phyloP scores from a whole-genome alignment of 2,329 filamentous ascomycete genomes.

The Calonectria montana region DNA sequence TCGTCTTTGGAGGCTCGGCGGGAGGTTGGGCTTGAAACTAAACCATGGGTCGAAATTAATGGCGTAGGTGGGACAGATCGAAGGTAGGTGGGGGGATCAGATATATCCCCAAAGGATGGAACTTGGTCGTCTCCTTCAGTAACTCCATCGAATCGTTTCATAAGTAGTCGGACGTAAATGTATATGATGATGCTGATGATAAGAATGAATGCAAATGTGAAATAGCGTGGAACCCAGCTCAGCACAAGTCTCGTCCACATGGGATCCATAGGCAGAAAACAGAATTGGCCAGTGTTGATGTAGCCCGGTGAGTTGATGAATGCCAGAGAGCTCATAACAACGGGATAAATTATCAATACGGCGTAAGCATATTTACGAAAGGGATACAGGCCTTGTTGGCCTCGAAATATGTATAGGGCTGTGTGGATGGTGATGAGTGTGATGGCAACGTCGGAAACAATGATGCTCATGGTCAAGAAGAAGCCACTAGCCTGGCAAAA shows the following conservation, averaged over 20 bases:
- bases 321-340: conserved; percentile 70
- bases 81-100: conserved; percentile 21
- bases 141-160: conserved; percentile 51
- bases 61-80: conserved; percentile 43
- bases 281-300: conserved; percentile 73
- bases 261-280: conserved; percentile 74
- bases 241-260: conserved; percentile 77
- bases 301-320: conserved; percentile 71
- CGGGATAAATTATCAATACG: conserved; percentile 67
- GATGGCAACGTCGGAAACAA: conserved; percentile 77
- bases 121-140: conserved; percentile 24
- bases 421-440: conserved; percentile 81
- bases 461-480: conserved; percentile 73
- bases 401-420: conserved; percentile 75
- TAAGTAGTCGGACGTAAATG: conserved; percentile 66
- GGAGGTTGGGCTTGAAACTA: conserved; percentile 43
- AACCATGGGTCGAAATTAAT: conserved; percentile 47
- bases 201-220: conserved; percentile 74
- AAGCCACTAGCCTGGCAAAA: conserved; percentile 79
- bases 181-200: conserved; percentile 77
- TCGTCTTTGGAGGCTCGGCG: conserved; percentile 28
- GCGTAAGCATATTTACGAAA: conserved; percentile 71
- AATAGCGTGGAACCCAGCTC: conserved; percentile 79
- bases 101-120: conserved; percentile 19
- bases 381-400: conserved; percentile 74